Base-by-base conservation (phyloP, 2,329 filamentous ascomycete genomes). In the Fusarium ramigenum region DNA sequence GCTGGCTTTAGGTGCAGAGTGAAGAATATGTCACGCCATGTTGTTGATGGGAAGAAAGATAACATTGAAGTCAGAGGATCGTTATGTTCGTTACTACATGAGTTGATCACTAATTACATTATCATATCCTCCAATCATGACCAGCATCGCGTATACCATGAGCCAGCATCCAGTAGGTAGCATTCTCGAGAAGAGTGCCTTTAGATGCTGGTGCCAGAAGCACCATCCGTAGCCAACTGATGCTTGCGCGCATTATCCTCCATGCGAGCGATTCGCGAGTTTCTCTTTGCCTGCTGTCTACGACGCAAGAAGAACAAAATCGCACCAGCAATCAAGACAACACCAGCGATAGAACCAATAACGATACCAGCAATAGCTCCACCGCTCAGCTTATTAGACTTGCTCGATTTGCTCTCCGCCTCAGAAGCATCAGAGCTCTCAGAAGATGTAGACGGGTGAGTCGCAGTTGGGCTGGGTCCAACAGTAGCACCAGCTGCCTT, bases 341-440 rank as follows among this genome's bases (percentile, higher is more conserved):
- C 87, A 47, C 90, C 93, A 15, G 88, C 84, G 14, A 96, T 80
- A 6, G 90, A 87, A 37, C 93, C 93, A 68, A 95, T 85, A 5
- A 93, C 92, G 66, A 93, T 91, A 2, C 93, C 93, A 6, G 93
- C 93, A 77, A 95, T 94, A 25, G 89, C 88, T 46, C 92, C 93
- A 25, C 89, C 89, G 19, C 95, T 93, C 36, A 89, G 87, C 46
- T 92, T 92, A 30, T 89, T 89, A 9, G 90, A 91, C 5, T 79
- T 79, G 59, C 74, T 71, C 0, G 63, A 60, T 23, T 44, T 30
- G 14, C 42, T 40, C 2, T 66, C 49, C 4, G 43, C 42, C 7
- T 61, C 71, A n/a, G 64, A 40, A 36, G 63, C 59, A 19, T 60
- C 72, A 46, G 66, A 60, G 28, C n/a, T 37, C 8, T 39, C 66